phyloP scores from a whole-genome alignment of 2,329 filamentous ascomycete species.

The Ophiostoma sp. region DNA sequence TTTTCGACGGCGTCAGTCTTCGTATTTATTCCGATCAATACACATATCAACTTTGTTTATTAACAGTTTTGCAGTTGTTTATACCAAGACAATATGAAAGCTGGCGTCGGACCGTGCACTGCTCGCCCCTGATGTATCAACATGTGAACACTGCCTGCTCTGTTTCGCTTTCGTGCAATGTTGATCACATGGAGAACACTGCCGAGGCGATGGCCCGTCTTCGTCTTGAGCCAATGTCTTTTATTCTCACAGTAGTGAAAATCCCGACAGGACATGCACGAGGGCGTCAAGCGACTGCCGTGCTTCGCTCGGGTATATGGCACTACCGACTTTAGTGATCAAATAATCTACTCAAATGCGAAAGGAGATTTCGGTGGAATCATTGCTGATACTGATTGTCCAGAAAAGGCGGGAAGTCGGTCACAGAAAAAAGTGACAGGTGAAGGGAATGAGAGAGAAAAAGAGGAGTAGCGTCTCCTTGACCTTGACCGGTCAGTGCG shows the following conservation, averaged over 20 bases:
- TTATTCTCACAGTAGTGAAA: too few species aligned
- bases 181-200: background rate
- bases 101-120: background rate
- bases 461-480: slow-evolving; percentile 1
- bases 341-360: background rate
- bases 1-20: too few species aligned
- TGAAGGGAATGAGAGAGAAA: background rate
- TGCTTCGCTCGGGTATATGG: background rate
- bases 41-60: background rate
- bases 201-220: background rate
- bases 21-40: too few species aligned
- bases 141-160: background rate
- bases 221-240: too few species aligned
- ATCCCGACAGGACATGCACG: too few species aligned
- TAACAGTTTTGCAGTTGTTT: background rate
- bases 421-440: slow-evolving; percentile 3
- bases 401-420: background rate
- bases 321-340: background rate
- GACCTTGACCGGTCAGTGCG: background rate
- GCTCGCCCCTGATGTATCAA: background rate
- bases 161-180: background rate
- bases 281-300: background rate
- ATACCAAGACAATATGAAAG: background rate
- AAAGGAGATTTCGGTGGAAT: background rate
- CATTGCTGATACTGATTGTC: background rate